Percentiles rank a stretch among this genome's conserved stretches.
These are phyloP conservation scores for Apiospora pterosperma DNA, from an alignment of 2,329 filamentous ascomycete genomes.

Conservation along the genomic window DNA sequence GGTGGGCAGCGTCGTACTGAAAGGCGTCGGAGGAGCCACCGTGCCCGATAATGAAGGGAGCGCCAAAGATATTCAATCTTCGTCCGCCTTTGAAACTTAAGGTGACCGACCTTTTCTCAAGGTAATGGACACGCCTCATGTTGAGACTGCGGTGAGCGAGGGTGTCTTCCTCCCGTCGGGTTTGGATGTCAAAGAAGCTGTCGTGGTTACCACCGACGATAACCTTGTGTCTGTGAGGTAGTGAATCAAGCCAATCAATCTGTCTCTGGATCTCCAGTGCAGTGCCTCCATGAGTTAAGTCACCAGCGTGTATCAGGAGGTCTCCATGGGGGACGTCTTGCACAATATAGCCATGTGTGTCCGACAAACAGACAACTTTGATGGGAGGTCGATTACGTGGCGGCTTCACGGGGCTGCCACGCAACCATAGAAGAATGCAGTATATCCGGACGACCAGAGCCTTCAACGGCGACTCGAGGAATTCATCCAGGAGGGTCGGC, in stretches of 20 bases:
- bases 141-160: slow-evolving; percentile 51
- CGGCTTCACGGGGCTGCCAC: slow-evolving; percentile 60
- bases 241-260: slow-evolving; percentile 73
- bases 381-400: slow-evolving; percentile 55
- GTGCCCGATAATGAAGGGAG: slow-evolving; percentile 74
- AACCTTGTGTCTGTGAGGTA: slow-evolving; percentile 78
- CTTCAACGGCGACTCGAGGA: slow-evolving; percentile 67
- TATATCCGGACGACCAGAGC: slow-evolving; percentile 62
- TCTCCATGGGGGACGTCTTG: slow-evolving; percentile 70
- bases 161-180: slow-evolving; percentile 54
- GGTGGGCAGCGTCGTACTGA: slow-evolving; percentile 62
- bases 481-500: slow-evolving; percentile 54
- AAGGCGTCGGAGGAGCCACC: slow-evolving; percentile 70
- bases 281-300: slow-evolving; percentile 73
- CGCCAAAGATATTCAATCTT: slow-evolving; percentile 71
- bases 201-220: slow-evolving; percentile 89
- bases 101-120: slow-evolving; percentile 65
- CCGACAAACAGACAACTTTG: slow-evolving; percentile 82
- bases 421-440: slow-evolving; percentile 61
- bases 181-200: slow-evolving; percentile 71
- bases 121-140: slow-evolving; percentile 69
- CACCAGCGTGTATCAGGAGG: slow-evolving; percentile 85
- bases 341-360: slow-evolving; percentile 71
- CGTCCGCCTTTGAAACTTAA: slow-evolving; percentile 60
- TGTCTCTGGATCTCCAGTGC: slow-evolving; percentile 74